Evolutionary conservation across 78 protist genomes (phyloP).

Genomic region (Diacronema lutheri): DNA sequence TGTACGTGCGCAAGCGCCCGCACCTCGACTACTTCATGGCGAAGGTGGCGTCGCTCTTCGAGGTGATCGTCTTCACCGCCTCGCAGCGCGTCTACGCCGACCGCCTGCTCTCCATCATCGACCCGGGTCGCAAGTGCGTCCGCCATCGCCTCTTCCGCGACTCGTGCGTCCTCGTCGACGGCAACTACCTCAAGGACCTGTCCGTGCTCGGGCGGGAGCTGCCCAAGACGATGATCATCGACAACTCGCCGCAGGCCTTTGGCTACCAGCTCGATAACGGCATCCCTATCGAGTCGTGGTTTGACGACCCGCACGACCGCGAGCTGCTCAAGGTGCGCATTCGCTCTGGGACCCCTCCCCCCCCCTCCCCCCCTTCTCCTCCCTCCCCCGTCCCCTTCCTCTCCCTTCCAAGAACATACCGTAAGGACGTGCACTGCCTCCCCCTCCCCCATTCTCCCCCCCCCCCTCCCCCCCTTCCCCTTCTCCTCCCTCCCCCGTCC

Average conservation of each 20-base stretch:
- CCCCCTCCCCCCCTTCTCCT: no score
- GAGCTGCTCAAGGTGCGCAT: slow-evolving; percentile 56
- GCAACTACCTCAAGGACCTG: slow-evolving; percentile 86
- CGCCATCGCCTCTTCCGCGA: slow-evolving; percentile 79
- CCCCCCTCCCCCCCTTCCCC: no score
- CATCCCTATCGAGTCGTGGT: slow-evolving; percentile 77
- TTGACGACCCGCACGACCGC: slow-evolving; percentile 59
- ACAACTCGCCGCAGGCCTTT: slow-evolving; percentile 89
- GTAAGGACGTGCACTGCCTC: no score
- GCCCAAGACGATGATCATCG: slow-evolving; percentile 64
- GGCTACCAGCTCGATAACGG: slow-evolving; percentile 85
- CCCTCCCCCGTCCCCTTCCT: no score
- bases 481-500: no score
- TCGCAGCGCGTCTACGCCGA: slow-evolving; percentile 86
- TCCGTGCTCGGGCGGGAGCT: slow-evolving; percentile 79
- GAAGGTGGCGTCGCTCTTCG: slow-evolving; percentile 45
- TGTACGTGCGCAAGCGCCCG: slow-evolving; percentile 27
- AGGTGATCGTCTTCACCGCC: slow-evolving; percentile 87
- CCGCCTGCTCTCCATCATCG: slow-evolving; percentile 65
- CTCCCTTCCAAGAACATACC: no score
- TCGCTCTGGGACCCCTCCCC: no score
- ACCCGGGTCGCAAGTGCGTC: slow-evolving; percentile 56
- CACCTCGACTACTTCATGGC: slow-evolving; percentile 20
- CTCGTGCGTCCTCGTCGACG: slow-evolving; percentile 72
- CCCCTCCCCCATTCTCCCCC: no score